Evolutionary conservation across 2,329 filamentous ascomycete genomes (phyloP).

Genomic region (Onygena corvina): DNA sequence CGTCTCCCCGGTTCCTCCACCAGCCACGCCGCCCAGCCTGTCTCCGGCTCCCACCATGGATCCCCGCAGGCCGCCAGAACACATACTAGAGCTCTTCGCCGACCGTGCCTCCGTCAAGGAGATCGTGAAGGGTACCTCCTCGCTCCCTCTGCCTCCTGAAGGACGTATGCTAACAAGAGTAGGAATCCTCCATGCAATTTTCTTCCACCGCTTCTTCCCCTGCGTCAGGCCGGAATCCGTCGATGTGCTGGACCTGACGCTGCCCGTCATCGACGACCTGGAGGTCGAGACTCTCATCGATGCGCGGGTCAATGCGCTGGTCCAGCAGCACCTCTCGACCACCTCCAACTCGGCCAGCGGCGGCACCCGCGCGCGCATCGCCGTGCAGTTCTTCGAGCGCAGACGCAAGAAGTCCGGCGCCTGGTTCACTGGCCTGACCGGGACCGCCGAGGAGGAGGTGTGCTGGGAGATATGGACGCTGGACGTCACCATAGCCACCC

Average conservation of each 20-base stretch:
- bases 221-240: slow-evolving; percentile 68
- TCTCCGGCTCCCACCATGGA: too few relatives aligned
- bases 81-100: slow-evolving; percentile 85
- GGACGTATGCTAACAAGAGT: too few relatives aligned
- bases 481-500: slow-evolving; percentile 84
- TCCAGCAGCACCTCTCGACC: slow-evolving; percentile 59
- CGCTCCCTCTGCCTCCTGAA: too few relatives aligned
- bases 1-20: too few relatives aligned
- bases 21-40: too few relatives aligned
- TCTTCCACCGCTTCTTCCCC: slow-evolving; percentile 97
- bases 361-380: slow-evolving; percentile 63
- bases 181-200: slow-evolving; percentile 94
- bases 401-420: slow-evolving; percentile 67
- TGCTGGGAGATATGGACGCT: slow-evolving; percentile 96
- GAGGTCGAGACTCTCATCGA: slow-evolving; percentile 92
- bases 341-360: slow-evolving; percentile 42
- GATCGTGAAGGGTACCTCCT: slow-evolving; percentile 72
- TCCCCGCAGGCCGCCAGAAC: slow-evolving; percentile 61
- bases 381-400: slow-evolving; percentile 91
- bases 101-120: slow-evolving; percentile 83
- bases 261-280: slow-evolving; percentile 78
- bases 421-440: slow-evolving; percentile 44
- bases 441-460: slow-evolving; percentile 70
- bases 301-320: slow-evolving; percentile 65
- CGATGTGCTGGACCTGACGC: slow-evolving; percentile 79